Base-by-base conservation (phyloP, 805 yeast species). In the Candida succiphila region DNA sequence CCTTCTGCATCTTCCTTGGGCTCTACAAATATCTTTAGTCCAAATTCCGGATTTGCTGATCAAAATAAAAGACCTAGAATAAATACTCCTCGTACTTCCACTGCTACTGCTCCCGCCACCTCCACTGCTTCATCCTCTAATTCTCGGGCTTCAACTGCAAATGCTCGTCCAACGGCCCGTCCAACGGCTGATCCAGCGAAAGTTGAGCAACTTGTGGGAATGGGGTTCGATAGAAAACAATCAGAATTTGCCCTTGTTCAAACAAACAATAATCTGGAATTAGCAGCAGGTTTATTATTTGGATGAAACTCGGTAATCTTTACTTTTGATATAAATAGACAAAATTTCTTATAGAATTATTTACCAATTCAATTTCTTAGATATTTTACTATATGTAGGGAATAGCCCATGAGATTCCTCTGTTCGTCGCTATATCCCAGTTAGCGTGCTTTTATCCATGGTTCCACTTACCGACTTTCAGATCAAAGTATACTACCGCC, bases 201-300 rank as follows among this genome's bases (percentile, higher is more conserved):
- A 37, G 45, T 58, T 4, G 45, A 56, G 19, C 72, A 69, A 33
- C 60, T 88, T 34, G 66, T 72, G 31, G 67, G 66, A 13, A 60
- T 89, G 39, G 97, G 97, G 0, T 86, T 87, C 45, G 55, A 78
- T 4, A 65, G 75, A 42, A 51, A 56, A 2, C 78, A 82, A 42
- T 92, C 79, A 0, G 54, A 76, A 3, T 46, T 55, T 3, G 95
- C 96, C 0, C 59, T 89, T 33, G 59, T 63, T 19, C 68, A 63
- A 38, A 71, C 94, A 2, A 64, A 68, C 19, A 95, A 95, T 7
- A 82, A 88, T 48, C 72, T 81, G 1, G 96, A 89, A 34, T 42
- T 77, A 40, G 97, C 97, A 0, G 96, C 96, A 1, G 75, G 94
- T 1, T 46, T 82, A 31, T 60, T 87, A 31, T 86, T 85, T 39